Base-by-base conservation (phyloP, 352 stramenopile species). In the Phytophthora europaea region DNA sequence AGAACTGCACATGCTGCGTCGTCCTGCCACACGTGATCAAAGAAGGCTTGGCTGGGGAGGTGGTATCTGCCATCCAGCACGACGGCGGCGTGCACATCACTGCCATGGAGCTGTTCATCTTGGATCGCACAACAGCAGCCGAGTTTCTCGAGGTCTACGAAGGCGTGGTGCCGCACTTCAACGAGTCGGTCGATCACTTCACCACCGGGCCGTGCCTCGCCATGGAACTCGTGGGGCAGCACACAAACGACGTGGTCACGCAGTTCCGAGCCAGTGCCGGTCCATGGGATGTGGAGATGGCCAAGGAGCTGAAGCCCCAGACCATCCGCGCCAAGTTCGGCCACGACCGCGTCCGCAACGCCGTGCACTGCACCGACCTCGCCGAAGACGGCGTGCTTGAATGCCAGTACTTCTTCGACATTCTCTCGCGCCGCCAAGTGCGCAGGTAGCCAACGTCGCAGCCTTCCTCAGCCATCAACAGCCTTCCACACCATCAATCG, bases 301-400 rank as follows among this genome's bases (percentile, higher is more conserved):
- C 96, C 20, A 97, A 97, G 70, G 92, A 98, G 76, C 80, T 99
- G 12, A 78, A 92, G 43, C 91, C 94, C 1, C 80, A 93, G 18
- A 97, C 93, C 16, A 87, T 99, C 43, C 89, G 97, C 28, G 97
- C 88, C 38, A 88, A 83, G 50, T 99, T 94, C 81, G 97, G 95
- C 18, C 75, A 89, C 28, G 91, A 98, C 74, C 82, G 84, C 45
- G 86, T 98, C 55, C 82, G 85, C 45, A 98, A 98, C 70, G 95
- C 89, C 12, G 86, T 99, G 20, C 95, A 99, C 70, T 98, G 94
- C 86, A 99, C 96, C 0, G 96, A 99, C 69, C 73, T 99, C 10
- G 65, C 81, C 1, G 94, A 98, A 48, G 95, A 99, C 76, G 94
- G 94, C 28, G 73, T 91, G 18, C 79, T 96, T 33, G 96, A 99